Conservation (phyloP, 2,329 filamentous ascomycete species). For the Colletotrichum agaves region DNA sequence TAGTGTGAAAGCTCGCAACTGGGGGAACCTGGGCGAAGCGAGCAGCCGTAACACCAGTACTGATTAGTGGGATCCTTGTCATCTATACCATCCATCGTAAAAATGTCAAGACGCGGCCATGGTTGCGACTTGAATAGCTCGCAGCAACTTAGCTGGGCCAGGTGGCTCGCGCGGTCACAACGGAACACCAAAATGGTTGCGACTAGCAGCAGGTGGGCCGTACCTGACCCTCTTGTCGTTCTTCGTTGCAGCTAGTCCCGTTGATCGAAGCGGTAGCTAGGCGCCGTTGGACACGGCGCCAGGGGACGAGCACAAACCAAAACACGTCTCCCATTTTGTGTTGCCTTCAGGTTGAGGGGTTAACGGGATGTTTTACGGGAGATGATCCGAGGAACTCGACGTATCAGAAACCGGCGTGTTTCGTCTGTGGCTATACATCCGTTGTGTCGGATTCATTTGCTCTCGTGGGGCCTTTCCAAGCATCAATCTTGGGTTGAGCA, state of each 20-base stretch:
- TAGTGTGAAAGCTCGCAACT: neutral
- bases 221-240: neutral
- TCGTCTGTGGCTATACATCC: too few species aligned
- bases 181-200: neutral
- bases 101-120: neutral
- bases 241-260: neutral
- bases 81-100: neutral
- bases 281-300: slow-evolving; percentile 3
- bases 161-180: neutral
- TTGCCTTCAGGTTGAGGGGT: too few species aligned
- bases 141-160: neutral
- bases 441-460: too few species aligned
- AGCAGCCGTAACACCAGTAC: slow-evolving; percentile 5
- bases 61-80: neutral
- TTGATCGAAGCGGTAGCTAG: neutral
- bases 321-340: neutral
- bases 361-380: too few species aligned
- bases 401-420: too few species aligned
- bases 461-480: too few species aligned
- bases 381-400: too few species aligned
- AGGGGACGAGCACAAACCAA: neutral
- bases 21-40: neutral
- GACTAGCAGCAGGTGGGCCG: neutral
- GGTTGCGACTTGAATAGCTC: neutral
- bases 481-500: too few species aligned